Evolutionary conservation across 108 stramenopile genomes (phyloP), one percentile per base, ranked within the genome.

Genomic region (Pseudonitzschia multistriata): DNA sequence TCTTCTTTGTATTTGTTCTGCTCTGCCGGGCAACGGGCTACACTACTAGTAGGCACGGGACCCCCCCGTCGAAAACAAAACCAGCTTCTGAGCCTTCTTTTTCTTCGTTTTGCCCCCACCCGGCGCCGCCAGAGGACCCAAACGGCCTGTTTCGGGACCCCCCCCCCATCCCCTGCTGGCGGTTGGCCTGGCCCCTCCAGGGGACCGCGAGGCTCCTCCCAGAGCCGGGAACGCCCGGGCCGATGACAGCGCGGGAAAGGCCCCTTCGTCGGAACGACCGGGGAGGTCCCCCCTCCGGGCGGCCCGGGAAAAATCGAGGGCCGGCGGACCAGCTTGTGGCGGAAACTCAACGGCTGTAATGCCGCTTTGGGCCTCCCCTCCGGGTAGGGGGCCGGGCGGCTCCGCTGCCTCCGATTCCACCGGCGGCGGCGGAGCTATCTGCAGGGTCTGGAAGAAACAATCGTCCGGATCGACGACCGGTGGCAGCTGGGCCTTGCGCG

Each of bases 391-490:
- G n/a, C n/a, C n/a, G n/a, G n/a, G n/a, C n/a, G n/a, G n/a, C n/a
- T n/a, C n/a, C n/a, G n/a, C n/a, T n/a, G n/a, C n/a, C 5, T 4
- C 25, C 30, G n/a, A 31, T 31, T 8, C 4, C 6, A 14, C 30
- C 30, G 31, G 14, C 15, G 25, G 49, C 33, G 19, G 34, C 11
- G 42, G n/a, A 25, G 50, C 24, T 24, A 25, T 25, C 25, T 2
- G 21, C 50, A 52, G 22, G 22, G 50, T 24, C 27, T 70, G 83
- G 62, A 90, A 90, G 62, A 90, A 90, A 11, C 77, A 79, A 56
- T 90, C 89, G 37, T 82, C 72, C 4, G 81, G 87, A 65, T 90
- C 86, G 24, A 90, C 78, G 5, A 56, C 53, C 68, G 88, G 86
- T n/a, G n/a, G 42, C 8, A 75, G 62, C 24, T 72, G 61, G 14